phyloP scores from a whole-genome alignment of 2,329 filamentous ascomycete species.

The Dactylonectria estremocensis region DNA sequence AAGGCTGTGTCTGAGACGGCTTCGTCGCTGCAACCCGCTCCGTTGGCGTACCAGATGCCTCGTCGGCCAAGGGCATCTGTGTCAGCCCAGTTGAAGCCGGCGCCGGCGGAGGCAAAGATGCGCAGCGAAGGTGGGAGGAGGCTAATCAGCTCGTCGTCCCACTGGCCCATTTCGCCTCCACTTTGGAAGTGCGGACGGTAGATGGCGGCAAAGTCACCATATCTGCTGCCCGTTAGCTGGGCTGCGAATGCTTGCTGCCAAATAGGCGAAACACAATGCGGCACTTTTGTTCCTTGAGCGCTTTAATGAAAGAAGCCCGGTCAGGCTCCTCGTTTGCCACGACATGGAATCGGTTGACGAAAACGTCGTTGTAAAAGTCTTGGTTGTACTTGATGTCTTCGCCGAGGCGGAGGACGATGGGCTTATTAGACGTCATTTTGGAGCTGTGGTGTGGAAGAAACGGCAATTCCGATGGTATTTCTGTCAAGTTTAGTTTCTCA shows the following conservation, averaged over 20 bases:
- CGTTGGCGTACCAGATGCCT: slow-evolving; percentile 61
- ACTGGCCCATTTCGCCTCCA: slow-evolving; percentile 75
- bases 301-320: slow-evolving; percentile 57
- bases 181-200: slow-evolving; percentile 73
- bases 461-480: background rate
- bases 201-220: slow-evolving; percentile 55
- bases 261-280: background rate
- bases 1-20: slow-evolving; percentile 61
- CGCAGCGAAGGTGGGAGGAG: slow-evolving; percentile 67
- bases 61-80: slow-evolving; percentile 59
- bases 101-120: slow-evolving; percentile 74
- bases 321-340: slow-evolving; percentile 56
- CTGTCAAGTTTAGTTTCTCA: background rate
- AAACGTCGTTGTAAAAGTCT: slow-evolving; percentile 57
- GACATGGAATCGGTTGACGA: slow-evolving; percentile 58
- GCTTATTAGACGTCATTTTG: slow-evolving; percentile 38
- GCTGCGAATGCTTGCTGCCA: background rate
- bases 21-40: slow-evolving; percentile 59
- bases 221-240: slow-evolving; percentile 22
- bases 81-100: slow-evolving; percentile 76
- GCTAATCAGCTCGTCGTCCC: slow-evolving; percentile 70
- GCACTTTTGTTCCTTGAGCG: slow-evolving; percentile 54
- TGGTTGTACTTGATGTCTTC: slow-evolving; percentile 65
- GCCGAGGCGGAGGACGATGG: slow-evolving; percentile 52
- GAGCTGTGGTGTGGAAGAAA: background rate